phyloP scores from a whole-genome alignment of 441 rosid genomes.

The Iberis amara region DNA sequence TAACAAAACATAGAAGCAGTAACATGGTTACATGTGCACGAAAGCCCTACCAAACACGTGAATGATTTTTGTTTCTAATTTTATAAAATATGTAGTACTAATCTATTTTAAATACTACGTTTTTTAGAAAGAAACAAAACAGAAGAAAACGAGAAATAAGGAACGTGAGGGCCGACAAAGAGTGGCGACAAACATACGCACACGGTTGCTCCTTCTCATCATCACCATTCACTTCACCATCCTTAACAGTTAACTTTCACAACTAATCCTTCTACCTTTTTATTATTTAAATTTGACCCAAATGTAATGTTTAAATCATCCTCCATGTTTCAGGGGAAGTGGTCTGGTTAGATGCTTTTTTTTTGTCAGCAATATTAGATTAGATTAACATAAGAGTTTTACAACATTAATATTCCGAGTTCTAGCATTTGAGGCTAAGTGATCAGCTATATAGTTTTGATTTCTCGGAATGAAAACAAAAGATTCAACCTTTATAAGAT shows the following conservation, averaged over 20 bases:
- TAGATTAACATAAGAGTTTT: too few species aligned
- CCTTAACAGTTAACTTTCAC: neutral
- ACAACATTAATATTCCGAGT: too few species aligned
- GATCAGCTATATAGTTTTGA: too few species aligned
- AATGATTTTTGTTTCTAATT: too few species aligned
- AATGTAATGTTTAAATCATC: neutral
- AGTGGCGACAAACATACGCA: conserved; percentile 31
- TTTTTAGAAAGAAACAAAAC: conserved; percentile 9
- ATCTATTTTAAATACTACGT: too few species aligned
- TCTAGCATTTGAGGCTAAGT: too few species aligned
- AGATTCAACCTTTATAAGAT: too few species aligned
- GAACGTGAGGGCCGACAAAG: conserved; percentile 32
- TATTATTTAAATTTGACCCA: neutral
- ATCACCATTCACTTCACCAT: conserved; percentile 15
- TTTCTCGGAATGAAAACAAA: too few species aligned
- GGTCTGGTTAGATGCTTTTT: too few species aligned
- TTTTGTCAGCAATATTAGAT: too few species aligned
- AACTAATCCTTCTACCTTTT: neutral
- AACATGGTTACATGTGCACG: conserved; percentile 30
- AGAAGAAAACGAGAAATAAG: conserved; percentile 11
- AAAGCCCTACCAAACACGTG: conserved; percentile 29
- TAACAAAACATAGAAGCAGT: conserved; percentile 20
- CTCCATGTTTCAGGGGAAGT: neutral
- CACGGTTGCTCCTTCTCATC: conserved; percentile 30
- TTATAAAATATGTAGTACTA: too few species aligned